A percentile compares a stretch with the other conserved stretches of the same genome.
Conservation (phyloP, 768 basidiomycete species). For the Collybia sp. region DNA sequence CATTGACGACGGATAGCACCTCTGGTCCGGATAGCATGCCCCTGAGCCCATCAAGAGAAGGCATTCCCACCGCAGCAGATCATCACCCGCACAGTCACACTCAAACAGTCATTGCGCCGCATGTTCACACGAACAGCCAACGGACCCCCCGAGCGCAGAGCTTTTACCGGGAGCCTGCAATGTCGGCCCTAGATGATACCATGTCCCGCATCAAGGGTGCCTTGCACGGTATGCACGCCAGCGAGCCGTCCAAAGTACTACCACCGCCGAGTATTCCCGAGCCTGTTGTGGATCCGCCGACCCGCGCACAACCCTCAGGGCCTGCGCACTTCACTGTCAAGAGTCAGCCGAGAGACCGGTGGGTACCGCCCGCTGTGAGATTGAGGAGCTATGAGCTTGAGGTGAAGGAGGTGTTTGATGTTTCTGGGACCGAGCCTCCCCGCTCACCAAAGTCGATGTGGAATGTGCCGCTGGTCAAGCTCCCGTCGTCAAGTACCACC, state of each 20-base stretch:
- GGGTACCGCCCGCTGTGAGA: constrained; percentile 55
- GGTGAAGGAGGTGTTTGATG: constrained; percentile 37
- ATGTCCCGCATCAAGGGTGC: constrained; percentile 87
- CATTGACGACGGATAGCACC: no score
- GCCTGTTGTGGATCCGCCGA: constrained; percentile 7
- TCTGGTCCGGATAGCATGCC: no score
- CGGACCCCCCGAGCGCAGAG: constrained; percentile 35
- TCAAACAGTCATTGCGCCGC: constrained; percentile 16
- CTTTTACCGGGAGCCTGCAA: constrained; percentile 46
- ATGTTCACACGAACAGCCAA: constrained; percentile 17
- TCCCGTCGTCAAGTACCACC: constrained; percentile 40
- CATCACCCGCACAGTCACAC: constrained; percentile 8
- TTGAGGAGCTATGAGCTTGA: constrained; percentile 29
- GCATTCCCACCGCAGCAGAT: no score
- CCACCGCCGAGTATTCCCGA: constrained; percentile 11
- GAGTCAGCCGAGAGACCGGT: constrained; percentile 36
- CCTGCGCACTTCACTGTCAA: no score
- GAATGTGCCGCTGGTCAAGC: constrained; percentile 34
- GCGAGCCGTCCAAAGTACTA: constrained; percentile 29
- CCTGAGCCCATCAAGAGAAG: no score
- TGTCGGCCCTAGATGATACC: constrained; percentile 76
- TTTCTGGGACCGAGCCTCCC: constrained; percentile 45
- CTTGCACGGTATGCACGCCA: constrained; percentile 60
- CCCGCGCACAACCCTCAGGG: constrained; percentile 10
- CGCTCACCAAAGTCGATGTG: constrained; percentile 37